Evolutionary conservation across 495 filamentous ascomycete species (phyloP), one percentile per base, ranked within the genome.

Genomic region (Physcia stellaris): DNA sequence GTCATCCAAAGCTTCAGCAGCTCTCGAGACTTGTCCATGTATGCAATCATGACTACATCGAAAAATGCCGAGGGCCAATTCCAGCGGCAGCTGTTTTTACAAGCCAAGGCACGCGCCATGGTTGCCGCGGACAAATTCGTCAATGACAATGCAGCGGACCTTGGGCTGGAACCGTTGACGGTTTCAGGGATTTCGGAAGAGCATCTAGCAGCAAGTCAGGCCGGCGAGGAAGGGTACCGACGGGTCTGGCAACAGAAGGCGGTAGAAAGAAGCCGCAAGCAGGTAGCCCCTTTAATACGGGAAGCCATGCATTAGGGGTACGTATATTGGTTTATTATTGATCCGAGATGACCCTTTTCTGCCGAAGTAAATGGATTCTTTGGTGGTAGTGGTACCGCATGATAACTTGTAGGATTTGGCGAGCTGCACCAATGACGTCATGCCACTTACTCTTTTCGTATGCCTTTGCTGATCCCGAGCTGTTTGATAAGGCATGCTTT

Each of bases 201-300:
- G 10, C 49, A 44, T 4, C 53, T 52, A 17, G 66, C 67, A 59
- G 57, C 63, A 12, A 37, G 46, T 24, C 35, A 38, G 4, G 19
- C 62, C 21, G 41, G 53, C 19, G 45, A 45, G 6, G 40, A 55
- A 7, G 27, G 26, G 2, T 43, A 37, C 29, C 39, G 39, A 9
- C 35, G 34, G 33, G 63, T 79, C 21, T 88, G 83, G 82, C 56
- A 62, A 46, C 87, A 94, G 65, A 58, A 55, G 18, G 68, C 76
- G 47, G 45, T 79, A 17, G 64, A 68, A 34, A 65, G 74, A 42
- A 94, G 86, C 57, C 64, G 88, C 48, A 96, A 96, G 61, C 79
- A 85, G 64, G 83, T 96, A 29, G 87, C 79, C 23, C 88, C 88
- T 22, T 59, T 93, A 57, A 44, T 96, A 48, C 71, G 86, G 50